phyloP scores from a whole-genome alignment of 345 rosid species.

The Eucalyptus paniculata region DNA sequence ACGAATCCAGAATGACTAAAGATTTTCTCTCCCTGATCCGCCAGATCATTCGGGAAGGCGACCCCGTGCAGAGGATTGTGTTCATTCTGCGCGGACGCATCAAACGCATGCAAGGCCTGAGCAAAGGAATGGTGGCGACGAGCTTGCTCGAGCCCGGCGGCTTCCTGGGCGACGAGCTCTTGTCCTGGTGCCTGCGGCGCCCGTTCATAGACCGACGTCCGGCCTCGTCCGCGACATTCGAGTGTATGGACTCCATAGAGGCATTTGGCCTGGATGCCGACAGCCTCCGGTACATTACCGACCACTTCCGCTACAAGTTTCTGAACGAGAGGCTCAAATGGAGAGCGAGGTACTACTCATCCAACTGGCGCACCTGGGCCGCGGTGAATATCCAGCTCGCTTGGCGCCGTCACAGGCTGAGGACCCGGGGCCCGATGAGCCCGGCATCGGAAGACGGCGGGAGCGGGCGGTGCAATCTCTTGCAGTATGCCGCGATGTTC shows the following conservation, averaged over 20 bases:
- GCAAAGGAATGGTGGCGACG: conserved; percentile 66
- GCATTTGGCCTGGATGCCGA: conserved; percentile 53
- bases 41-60: conserved; percentile 93
- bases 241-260: conserved; percentile 45
- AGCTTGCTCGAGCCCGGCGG: conserved; percentile 69
- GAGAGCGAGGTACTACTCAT: conserved; percentile 79
- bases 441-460: conserved; percentile 21
- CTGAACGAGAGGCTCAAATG: conserved; percentile 65
- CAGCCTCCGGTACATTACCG: conserved; percentile 66
- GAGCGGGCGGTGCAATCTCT: conserved; percentile 27
- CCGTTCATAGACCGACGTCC: conserved; percentile 84
- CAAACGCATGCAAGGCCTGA: conserved; percentile 51
- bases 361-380: conserved; percentile 94
- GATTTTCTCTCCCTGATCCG: not conserved
- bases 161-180: conserved; percentile 78
- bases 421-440: conserved; percentile 37
- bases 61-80: conserved; percentile 76
- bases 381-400: conserved; percentile 76
- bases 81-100: conserved; percentile 52
- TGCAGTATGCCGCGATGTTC: conserved; percentile 72
- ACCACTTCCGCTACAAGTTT: conserved; percentile 77
- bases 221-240: conserved; percentile 77
- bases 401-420: conserved; percentile 58
- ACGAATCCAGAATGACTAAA: not conserved
- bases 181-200: conserved; percentile 93